Evolutionary conservation across 495 filamentous ascomycete genomes (phyloP), one percentile per base, ranked within the genome.

Genomic region (Wilcoxina mikolae): DNA sequence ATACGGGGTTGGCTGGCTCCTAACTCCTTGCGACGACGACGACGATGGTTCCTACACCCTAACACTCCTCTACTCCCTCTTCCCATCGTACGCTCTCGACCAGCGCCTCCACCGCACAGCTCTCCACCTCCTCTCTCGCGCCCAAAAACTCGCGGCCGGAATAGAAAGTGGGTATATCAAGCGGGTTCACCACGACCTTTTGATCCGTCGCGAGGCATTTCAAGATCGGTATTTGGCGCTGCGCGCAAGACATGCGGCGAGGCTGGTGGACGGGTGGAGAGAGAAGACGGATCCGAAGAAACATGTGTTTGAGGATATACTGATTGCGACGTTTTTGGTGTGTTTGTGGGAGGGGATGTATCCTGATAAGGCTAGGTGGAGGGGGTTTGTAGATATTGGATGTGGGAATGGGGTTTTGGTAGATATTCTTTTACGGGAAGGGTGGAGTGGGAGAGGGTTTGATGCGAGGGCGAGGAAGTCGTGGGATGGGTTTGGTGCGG

Each of bases 331-430:
- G 9, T 96, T 96, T 62, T 69, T 98, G 35, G 83, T 96, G 27
- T 90, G 94, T 73, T 73, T 95, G 9, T 98, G 93, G 91, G 68
- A 73, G 49, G 76, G 82, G 56, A 91, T 95, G 81, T 95, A 96
- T 62, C 68, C 66, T 15, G 54, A 66, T 45, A 59, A 62, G 3
- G 17, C 20, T 0, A 20, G 17, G 0, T 95, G 94, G 61, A 85
- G 86, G 0, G 87, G 90, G 3, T 98, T 98, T 61, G 85, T 95
- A 9, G 93, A 96, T 64, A 82, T 98, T 44, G 91, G 88, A 15
- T 96, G 91, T 62, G 91, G 91, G 3, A 96, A 95, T 64, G 91
- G 91, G 12, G 75, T 96, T 0, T 76, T 98, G n/a, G 84, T 94
- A 10, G 78, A 90, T 60, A 76, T 96, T 29, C 77, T 96, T 3